Evolutionary conservation across 257 asterid genomes (phyloP).

Genomic region (Capsicum baccatum): DNA sequence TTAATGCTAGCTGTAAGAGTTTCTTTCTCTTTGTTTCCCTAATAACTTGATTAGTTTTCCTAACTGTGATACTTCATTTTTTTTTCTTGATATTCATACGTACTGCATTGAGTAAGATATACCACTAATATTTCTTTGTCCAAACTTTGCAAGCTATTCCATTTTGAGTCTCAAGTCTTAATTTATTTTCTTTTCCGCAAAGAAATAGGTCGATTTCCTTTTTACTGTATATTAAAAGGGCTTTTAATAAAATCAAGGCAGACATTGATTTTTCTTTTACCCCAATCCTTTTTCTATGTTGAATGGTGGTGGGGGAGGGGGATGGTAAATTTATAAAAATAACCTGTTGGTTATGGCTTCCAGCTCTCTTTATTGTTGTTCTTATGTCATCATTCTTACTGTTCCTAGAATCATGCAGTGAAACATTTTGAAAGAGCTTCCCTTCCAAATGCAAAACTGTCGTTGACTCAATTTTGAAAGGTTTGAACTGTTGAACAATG

Average conservation of each 20-base stretch:
- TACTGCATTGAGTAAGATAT: not conserved
- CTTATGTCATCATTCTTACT: not conserved
- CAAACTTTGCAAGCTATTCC: not conserved
- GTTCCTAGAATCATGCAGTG: not conserved
- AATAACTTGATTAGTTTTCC: not conserved
- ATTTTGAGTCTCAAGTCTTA: not conserved
- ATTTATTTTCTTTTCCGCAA: not conserved
- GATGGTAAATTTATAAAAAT: not conserved
- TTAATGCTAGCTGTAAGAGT: too few species aligned
- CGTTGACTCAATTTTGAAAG: not conserved
- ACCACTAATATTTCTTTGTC: not conserved
- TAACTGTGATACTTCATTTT: not conserved
- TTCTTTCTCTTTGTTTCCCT: not conserved
- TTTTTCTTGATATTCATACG: not conserved
- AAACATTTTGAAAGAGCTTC: not conserved
- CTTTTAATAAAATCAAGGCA: not conserved
- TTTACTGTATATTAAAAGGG: not conserved
- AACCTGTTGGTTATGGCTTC: not conserved
- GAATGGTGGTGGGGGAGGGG: not conserved
- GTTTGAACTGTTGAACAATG: slow-evolving; percentile 5
- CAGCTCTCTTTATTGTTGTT: not conserved
- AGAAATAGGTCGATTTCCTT: not conserved
- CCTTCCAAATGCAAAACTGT: not conserved
- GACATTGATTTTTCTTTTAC: not conserved
- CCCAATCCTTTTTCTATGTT: not conserved